Evolutionary conservation across 2,329 filamentous ascomycete genomes (phyloP).

Genomic region (Immersiporthe knoxdaviesiana): DNA sequence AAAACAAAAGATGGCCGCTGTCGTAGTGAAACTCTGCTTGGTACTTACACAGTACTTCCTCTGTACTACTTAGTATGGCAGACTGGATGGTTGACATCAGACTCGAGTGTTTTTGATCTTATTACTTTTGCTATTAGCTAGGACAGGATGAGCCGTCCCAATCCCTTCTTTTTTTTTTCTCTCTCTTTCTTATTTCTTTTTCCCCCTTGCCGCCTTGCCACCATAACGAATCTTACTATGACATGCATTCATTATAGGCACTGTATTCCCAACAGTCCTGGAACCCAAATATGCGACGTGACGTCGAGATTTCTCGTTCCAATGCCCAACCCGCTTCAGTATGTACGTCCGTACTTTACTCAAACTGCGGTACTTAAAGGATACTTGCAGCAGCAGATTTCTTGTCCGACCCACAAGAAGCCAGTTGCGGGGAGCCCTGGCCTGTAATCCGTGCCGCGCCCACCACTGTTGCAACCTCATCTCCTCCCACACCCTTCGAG

Average conservation of each 20-base stretch:
- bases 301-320: neutral
- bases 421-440: constrained; percentile 11
- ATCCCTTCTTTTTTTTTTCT: neutral
- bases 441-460: neutral
- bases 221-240: neutral
- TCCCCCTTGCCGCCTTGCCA: neutral
- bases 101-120: neutral
- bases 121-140: neutral
- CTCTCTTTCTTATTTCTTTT: neutral
- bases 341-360: too few relatives aligned
- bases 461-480: constrained; percentile 14
- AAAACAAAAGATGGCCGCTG: neutral
- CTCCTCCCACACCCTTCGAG: constrained; percentile 2
- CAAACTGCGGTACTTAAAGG: too few relatives aligned
- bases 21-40: neutral
- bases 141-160: too few relatives aligned
- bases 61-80: neutral
- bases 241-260: neutral
- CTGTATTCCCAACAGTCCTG: neutral
- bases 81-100: neutral
- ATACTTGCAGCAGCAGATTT: neutral
- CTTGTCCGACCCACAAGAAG: neutral
- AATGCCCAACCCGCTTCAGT: too few relatives aligned
- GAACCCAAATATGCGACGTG: neutral
- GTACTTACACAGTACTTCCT: neutral